These are phyloP conservation scores for Panus rudis DNA, from an alignment of 768 basidiomycete species.

Conservation along the genomic window DNA sequence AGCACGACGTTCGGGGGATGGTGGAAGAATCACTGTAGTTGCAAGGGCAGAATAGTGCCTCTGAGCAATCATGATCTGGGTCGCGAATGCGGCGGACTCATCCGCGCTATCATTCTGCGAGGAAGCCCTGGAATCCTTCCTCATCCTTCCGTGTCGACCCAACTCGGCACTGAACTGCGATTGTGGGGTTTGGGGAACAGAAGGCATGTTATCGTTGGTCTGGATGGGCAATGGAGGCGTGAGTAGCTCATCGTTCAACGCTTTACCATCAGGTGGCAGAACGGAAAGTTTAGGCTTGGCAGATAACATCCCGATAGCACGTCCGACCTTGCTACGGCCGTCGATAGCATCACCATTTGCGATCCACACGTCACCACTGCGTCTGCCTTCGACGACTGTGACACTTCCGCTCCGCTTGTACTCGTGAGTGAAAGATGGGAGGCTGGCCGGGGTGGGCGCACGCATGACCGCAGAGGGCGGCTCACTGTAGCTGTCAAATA, in stretches of 20 bases:
- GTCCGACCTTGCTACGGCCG: slow-evolving; percentile 52
- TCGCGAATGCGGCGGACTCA: slow-evolving; percentile 43
- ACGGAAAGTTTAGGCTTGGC: slow-evolving; percentile 64
- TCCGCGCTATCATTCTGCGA: slow-evolving; percentile 47
- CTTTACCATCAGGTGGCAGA: slow-evolving; percentile 47
- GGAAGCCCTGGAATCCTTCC: slow-evolving; percentile 47
- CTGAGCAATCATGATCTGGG: slow-evolving; percentile 65
- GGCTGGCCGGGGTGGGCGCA: slow-evolving; percentile 36
- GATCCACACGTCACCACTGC: slow-evolving; percentile 72
- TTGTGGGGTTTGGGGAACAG: slow-evolving; percentile 44
- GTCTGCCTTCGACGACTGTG: slow-evolving; percentile 63
- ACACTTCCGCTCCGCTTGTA: slow-evolving; percentile 57
- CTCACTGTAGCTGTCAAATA: slow-evolving; percentile 47
- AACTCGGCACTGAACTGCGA: slow-evolving; percentile 54
- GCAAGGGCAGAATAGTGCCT: slow-evolving; percentile 68
- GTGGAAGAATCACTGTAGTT: slow-evolving; percentile 51
- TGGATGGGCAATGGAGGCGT: slow-evolving; percentile 61
- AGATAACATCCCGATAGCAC: slow-evolving; percentile 56
- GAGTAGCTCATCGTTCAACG: slow-evolving; percentile 29
- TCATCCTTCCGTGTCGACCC: slow-evolving; percentile 28
- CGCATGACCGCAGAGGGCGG: slow-evolving; percentile 37
- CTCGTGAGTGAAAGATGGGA: slow-evolving; percentile 41
- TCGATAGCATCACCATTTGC: slow-evolving; percentile 66
- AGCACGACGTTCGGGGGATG: slow-evolving; percentile 34
- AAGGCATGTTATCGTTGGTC: slow-evolving; percentile 37